Evolutionary conservation across 2,329 filamentous ascomycete genomes (phyloP).

Genomic region (Paraphoma sp.): DNA sequence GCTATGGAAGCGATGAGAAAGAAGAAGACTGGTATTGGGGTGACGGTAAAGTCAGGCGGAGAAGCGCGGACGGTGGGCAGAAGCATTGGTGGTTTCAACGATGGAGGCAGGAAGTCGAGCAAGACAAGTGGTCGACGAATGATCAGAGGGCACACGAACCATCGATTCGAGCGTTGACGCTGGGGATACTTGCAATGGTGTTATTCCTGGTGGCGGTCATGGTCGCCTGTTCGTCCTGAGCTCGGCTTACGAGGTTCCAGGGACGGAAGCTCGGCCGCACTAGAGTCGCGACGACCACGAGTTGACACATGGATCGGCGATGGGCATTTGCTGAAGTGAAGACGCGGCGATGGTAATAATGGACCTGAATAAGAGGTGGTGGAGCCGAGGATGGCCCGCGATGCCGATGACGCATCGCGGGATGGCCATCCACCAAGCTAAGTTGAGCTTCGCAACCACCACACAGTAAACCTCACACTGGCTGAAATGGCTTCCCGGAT

Average conservation of each 20-base stretch:
- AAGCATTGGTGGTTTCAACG: slow-evolving; percentile 10
- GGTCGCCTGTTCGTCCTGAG: background rate
- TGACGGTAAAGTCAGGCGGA: too few species aligned
- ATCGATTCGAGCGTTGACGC: background rate
- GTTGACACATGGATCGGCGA: too few species aligned
- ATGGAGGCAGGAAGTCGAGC: slow-evolving; percentile 13
- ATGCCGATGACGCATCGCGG: background rate
- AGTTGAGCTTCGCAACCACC: background rate
- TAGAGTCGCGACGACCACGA: too few species aligned
- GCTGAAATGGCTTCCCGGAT: slow-evolving; percentile 39
- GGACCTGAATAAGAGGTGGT: too few species aligned
- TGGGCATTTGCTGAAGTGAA: too few species aligned
- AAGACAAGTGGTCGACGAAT: background rate
- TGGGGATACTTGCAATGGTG: slow-evolving; percentile 2
- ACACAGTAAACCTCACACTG: too few species aligned
- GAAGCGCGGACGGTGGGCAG: background rate
- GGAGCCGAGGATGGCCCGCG: background rate
- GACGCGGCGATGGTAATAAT: background rate
- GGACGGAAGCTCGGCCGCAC: too few species aligned
- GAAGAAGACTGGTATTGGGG: background rate
- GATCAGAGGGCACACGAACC: background rate
- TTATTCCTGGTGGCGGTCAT: background rate
- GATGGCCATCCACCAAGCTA: background rate
- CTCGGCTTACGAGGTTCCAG: background rate
- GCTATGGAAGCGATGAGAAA: background rate